Evolutionary conservation across 202 grass and related monocot species (phyloP), one percentile per base, ranked within the genome.

Genomic region (Setaria viridis): DNA sequence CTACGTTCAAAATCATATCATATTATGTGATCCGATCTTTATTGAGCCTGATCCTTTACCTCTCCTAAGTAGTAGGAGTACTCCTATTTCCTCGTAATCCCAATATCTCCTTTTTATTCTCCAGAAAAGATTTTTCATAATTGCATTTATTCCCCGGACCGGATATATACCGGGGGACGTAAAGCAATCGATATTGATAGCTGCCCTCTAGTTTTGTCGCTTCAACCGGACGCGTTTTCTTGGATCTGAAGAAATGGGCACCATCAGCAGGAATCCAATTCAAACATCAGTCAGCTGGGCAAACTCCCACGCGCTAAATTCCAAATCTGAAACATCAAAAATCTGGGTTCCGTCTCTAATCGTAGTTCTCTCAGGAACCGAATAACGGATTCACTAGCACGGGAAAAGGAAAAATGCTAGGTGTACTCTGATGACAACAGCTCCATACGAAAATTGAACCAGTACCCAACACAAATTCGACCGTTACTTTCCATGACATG

Each of bases 221-320:
- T 50, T 30, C 3, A 17, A 41, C 29, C 65, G 41, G 11, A 80
- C 75, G 81, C 87, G 87, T 76, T 80, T 53, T 74, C 87, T 88
- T 84, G 74, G 58, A 73, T 79, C 0, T 21, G 57, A 79, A 88
- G 80, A 88, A 58, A 84, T 39, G 15, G 9, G 59, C 1, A 45
- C 1, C 43, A 45, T 45, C 43, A 41, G 39, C 5, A 41, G 39
- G 39, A 41, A 41, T 41, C 39, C 39, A 41, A 6, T 41, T 5
- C 39, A 0, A 9, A 56, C 16, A 56, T 33, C 19, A 2, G 1
- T 46, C 65, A 42, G 45, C 37, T 16, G 11, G 63, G 25, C 79
- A 80, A 42, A 15, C 30, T 53, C 47, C 49, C 55, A 84, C 75
- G 81, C 81, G 81, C 69, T 65, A 66, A 57, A 46, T 19, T 72